Evolutionary conservation across 2,329 filamentous ascomycete genomes (phyloP).

Genomic region (Talaromyces atroroseus): DNA sequence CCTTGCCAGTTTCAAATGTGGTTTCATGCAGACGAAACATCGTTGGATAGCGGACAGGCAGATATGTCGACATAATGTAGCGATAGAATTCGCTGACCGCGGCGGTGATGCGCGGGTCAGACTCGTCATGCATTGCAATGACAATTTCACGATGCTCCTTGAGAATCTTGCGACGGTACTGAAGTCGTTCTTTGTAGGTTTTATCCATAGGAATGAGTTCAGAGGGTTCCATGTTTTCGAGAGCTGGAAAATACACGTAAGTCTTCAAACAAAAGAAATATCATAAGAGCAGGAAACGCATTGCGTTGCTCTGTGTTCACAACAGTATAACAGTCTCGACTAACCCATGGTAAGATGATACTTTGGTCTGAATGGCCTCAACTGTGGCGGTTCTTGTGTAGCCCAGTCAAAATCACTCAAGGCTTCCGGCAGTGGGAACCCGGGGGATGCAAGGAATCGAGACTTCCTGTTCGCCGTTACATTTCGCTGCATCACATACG

Average conservation of each 20-base stretch:
- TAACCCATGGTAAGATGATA: slow-evolving; percentile 61
- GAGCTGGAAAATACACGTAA: slow-evolving; percentile 32
- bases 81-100: slow-evolving; percentile 54
- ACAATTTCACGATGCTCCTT: slow-evolving; percentile 37
- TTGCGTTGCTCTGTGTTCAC: background rate
- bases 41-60: slow-evolving; percentile 52
- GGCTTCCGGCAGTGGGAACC: slow-evolving; percentile 20
- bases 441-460: slow-evolving; percentile 12
- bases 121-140: slow-evolving; percentile 32
- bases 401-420: slow-evolving; percentile 48
- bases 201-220: slow-evolving; percentile 56
- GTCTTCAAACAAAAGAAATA: background rate
- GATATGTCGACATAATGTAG: slow-evolving; percentile 50
- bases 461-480: slow-evolving; percentile 1
- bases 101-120: slow-evolving; percentile 36
- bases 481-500: background rate
- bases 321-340: slow-evolving; percentile 11
- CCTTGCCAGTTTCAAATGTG: slow-evolving; percentile 20
- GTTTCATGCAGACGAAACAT: slow-evolving; percentile 43
- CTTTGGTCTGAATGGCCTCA: slow-evolving; percentile 56
- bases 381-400: slow-evolving; percentile 46
- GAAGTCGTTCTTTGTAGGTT: slow-evolving; percentile 50
- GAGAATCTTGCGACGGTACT: slow-evolving; percentile 46
- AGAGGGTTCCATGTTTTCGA: slow-evolving; percentile 49
- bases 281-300: background rate